Base-by-base conservation (phyloP, 257 asterid genomes). In the Solanum neorickii region DNA sequence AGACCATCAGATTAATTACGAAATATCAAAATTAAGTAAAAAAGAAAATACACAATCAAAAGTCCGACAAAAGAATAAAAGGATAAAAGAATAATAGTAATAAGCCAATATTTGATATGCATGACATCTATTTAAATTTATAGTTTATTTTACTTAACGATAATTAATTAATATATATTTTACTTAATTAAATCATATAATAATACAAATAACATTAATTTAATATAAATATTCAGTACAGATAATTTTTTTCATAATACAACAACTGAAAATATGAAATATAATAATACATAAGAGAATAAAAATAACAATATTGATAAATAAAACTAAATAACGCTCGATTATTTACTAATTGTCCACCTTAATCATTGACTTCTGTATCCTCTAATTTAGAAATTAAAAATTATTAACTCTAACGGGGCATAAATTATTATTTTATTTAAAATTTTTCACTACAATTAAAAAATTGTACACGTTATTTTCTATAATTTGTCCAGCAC, bases 171-270 rank as follows among this genome's bases (percentile, higher is more conserved):
- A 35, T 5, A 35, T 35, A 0, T 35, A 1, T 35, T 35, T 5
- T 35, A 35, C 7, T 35, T 35, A 1, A 35, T 35, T 5, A 35
- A 35, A 35, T 35, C 7, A 35, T 6, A 35, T 35, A 35, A 35
- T 35, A 5, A 5, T 35, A 0, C 0, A 35, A 35, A 5, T 35
- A 5, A 0, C 6, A 35, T 35, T 35, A 0, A 6, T 35, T 35
- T 35, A 1, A 35, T 35, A 6, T 35, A 5, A 35, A 35, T 1
- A 5, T 0, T 0, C 7, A 6, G 1, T 35, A 5, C 7, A 5
- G 1, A 35, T 35, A 5, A 35, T 0, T 35, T 35, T 5, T 35
- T 35, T 1, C 39, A 52, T 52, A 0, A 18, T 0, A 18, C 11
- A 5, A 18, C 4, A 52, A 18, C 1, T 18, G 11, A 52, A 52